These are phyloP conservation scores for Hura crepitans DNA, from an alignment of 441 rosid genomes.

Conservation along the genomic window DNA sequence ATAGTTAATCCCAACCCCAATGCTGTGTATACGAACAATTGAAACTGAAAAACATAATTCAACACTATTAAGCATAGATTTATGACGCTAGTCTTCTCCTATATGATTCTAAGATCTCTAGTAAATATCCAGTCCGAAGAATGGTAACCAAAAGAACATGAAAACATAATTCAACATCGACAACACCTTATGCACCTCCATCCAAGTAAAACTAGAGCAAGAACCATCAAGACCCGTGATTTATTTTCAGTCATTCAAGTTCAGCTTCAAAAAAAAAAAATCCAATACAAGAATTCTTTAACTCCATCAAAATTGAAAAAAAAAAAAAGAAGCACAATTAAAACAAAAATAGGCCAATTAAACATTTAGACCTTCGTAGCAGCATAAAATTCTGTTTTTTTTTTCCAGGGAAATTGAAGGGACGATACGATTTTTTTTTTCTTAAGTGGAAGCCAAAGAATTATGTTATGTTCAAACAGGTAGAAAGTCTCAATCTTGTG, in stretches of 20 bases:
- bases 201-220: background rate
- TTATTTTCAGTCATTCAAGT: too few species aligned
- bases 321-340: too few species aligned
- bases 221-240: background rate
- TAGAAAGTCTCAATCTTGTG: background rate
- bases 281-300: too few species aligned
- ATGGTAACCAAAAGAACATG: too few species aligned
- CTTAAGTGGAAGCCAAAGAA: background rate
- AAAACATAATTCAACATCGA: too few species aligned
- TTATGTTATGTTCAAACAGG: background rate
- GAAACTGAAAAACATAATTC: constrained; percentile 24
- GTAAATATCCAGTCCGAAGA: too few species aligned
- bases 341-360: background rate
- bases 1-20: constrained; percentile 51
- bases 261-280: too few species aligned
- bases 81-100: too few species aligned
- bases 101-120: too few species aligned
- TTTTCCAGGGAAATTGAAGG: background rate
- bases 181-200: too few species aligned
- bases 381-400: background rate
- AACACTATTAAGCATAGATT: background rate
- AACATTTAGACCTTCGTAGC: background rate
- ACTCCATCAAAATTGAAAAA: too few species aligned
- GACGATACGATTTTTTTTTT: background rate
- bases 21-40: constrained; percentile 14